These are phyloP conservation scores for Aaosphaeria arxii DNA, from an alignment of 2,329 filamentous ascomycete genomes.

Conservation along the genomic window DNA sequence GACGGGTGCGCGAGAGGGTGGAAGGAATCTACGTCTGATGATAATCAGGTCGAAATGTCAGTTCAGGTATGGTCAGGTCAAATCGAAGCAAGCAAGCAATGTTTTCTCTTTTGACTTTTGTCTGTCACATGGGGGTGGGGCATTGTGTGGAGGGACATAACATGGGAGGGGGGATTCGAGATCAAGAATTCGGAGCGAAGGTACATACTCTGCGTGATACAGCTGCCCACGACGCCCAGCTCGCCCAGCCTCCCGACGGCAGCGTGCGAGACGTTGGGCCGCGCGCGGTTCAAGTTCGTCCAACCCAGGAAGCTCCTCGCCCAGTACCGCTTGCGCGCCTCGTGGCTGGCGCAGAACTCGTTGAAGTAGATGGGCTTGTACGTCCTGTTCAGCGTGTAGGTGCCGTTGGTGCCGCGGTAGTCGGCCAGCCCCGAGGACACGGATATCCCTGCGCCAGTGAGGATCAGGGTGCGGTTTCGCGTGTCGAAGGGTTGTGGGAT, in stretches of 20 bases:
- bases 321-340: constrained; percentile 91
- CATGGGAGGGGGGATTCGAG: not conserved
- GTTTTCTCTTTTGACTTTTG: too few relatives aligned
- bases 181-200: not conserved
- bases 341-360: constrained; percentile 80
- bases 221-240: constrained; percentile 68
- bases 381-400: constrained; percentile 85
- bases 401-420: constrained; percentile 85
- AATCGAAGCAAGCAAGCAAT: too few relatives aligned
- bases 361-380: constrained; percentile 92
- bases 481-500: not conserved
- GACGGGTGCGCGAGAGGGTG: constrained; percentile 74
- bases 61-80: too few relatives aligned
- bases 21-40: constrained; percentile 81
- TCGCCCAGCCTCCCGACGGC: constrained; percentile 70
- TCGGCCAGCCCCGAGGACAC: constrained; percentile 91
- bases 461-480: constrained; percentile 58
- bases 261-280: constrained; percentile 75
- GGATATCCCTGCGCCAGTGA: constrained; percentile 86
- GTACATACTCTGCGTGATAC: constrained; percentile 76
- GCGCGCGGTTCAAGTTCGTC: constrained; percentile 75
- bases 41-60: not conserved
- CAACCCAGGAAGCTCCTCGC: constrained; percentile 91
- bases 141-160: not conserved
- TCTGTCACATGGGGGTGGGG: not conserved